These are phyloP conservation scores for Ganoderma lingzhi DNA, from an alignment of 1,284 basidiomycete genomes.

Conservation along the genomic window DNA sequence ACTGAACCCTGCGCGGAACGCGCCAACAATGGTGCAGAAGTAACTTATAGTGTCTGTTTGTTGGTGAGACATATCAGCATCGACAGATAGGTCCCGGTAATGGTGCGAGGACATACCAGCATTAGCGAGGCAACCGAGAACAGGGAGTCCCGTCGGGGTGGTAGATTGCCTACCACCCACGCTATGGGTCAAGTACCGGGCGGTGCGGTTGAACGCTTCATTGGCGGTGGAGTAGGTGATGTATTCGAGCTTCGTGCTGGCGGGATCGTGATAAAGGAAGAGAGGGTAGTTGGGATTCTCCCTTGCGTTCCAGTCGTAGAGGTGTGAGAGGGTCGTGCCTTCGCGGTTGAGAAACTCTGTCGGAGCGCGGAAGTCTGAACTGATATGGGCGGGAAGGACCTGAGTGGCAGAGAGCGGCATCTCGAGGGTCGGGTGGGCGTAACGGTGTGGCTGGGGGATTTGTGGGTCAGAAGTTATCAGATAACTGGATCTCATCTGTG, in stretches of 20 bases:
- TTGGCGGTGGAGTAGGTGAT: constrained; percentile 26
- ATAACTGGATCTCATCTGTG: not conserved
- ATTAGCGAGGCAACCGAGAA: constrained; percentile 31
- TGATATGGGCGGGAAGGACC: constrained; percentile 24
- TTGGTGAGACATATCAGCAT: not conserved
- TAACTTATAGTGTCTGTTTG: constrained; percentile 45
- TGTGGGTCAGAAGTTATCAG: not conserved
- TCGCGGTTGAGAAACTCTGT: constrained; percentile 10
- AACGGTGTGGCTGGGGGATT: not conserved
- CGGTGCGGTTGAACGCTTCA: constrained; percentile 28
- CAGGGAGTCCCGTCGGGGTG: constrained; percentile 16
- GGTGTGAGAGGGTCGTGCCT: constrained; percentile 11
- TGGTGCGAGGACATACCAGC: constrained; percentile 7
- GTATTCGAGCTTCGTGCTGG: constrained; percentile 10
- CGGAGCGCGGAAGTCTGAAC: constrained; percentile 22
- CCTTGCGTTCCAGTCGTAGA: constrained; percentile 27
- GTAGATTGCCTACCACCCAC: constrained; percentile 10
- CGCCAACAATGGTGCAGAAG: constrained; percentile 38
- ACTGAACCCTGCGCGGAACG: constrained; percentile 40
- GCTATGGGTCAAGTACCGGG: constrained; percentile 23
- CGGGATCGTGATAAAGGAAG: constrained; percentile 29
- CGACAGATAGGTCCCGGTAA: not conserved
- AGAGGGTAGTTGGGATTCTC: constrained; percentile 30
- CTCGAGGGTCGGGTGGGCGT: not conserved
- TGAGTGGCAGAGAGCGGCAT: constrained; percentile 27